A percentile compares a stretch with the other conserved stretches of the same genome.
These are phyloP conservation scores for Candida silvicultrix DNA, from an alignment of 805 yeast genomes.

Conservation along the genomic window DNA sequence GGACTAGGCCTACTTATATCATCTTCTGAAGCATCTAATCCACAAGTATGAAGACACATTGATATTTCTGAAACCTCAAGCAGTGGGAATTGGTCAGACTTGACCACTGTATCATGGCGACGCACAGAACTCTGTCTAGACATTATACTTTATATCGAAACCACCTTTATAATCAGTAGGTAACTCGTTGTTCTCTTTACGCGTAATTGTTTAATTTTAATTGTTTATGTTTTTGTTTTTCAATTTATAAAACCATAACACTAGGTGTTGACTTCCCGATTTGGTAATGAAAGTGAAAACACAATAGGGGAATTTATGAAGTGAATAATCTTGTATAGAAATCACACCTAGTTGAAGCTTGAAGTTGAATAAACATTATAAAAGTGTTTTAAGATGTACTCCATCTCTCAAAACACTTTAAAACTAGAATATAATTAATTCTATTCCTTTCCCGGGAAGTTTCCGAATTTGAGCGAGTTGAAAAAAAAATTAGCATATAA, in stretches of 20 bases:
- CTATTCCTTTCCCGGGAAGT: no score
- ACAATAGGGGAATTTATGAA: not conserved
- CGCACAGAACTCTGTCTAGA: constrained; percentile 14
- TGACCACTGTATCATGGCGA: constrained; percentile 20
- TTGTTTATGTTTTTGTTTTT: not conserved
- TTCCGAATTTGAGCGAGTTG: no score
- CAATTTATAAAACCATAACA: not conserved
- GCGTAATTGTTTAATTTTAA: not conserved
- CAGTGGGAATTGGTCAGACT: constrained; percentile 51
- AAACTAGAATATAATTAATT: no score
- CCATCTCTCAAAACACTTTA: no score
- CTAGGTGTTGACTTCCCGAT: not conserved
- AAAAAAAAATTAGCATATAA: no score
- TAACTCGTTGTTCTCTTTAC: no score
- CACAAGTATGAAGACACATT: constrained; percentile 53
- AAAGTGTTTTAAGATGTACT: not conserved
- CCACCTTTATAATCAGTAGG: no score
- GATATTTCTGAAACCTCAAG: constrained; percentile 56
- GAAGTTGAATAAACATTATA: no score
- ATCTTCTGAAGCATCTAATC: constrained; percentile 55
- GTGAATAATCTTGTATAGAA: no score
- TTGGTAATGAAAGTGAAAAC: not conserved
- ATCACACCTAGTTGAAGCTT: no score
- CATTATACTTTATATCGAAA: no score
- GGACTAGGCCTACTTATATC: constrained; percentile 51